phyloP scores from a whole-genome alignment of 257 asterid species.

The Solanum pimpinellifolium region DNA sequence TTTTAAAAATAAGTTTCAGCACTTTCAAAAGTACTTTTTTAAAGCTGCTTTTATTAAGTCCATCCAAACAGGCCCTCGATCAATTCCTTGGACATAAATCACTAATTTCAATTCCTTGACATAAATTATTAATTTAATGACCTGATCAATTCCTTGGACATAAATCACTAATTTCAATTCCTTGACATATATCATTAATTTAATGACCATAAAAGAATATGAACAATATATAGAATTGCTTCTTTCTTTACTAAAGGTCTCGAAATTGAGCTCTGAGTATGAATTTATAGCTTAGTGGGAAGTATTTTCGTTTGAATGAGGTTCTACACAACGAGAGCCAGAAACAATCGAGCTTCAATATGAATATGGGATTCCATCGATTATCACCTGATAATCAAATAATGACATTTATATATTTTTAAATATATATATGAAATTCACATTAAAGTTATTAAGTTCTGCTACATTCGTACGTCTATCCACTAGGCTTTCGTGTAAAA shows the following conservation, averaged over 20 bases:
- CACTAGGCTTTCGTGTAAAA: neutral
- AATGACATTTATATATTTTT: neutral
- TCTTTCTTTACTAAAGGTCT: too few species aligned
- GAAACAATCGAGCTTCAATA: too few species aligned
- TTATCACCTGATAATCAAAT: neutral
- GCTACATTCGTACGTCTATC: neutral
- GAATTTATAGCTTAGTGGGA: accelerated
- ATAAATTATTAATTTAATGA: too few species aligned
- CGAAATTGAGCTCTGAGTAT: accelerated
- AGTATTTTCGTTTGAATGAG: neutral
- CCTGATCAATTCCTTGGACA: neutral
- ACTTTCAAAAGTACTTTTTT: too few species aligned
- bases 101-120: neutral
- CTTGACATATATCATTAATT: too few species aligned
- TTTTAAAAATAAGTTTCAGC: too few species aligned
- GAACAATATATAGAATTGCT: too few species aligned
- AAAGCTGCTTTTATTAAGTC: too few species aligned
- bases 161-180: neutral
- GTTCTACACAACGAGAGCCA: neutral
- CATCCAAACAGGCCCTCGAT: neutral
- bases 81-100: neutral
- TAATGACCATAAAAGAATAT: neutral
- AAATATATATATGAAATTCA: neutral
- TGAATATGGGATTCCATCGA: too few species aligned
- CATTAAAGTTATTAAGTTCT: neutral